Evolutionary conservation across 225 moss, liverwort and hornwort species (phyloP), one percentile per base, ranked within the genome.

Genomic region (Anthoceros angustus): DNA sequence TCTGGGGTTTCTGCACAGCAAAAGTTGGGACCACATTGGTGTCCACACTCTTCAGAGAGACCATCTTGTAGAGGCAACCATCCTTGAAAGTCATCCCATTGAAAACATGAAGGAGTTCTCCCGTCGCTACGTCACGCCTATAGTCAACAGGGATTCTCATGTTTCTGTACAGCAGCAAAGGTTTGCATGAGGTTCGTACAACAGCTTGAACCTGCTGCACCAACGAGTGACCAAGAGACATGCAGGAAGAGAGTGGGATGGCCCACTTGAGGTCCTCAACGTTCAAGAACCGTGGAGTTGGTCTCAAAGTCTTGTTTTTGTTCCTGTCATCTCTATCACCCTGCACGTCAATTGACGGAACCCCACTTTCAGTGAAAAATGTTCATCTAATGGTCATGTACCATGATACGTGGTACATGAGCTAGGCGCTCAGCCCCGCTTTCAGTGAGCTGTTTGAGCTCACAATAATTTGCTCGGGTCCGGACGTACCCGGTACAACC

Each of bases 71-170:
- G 16, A 90, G 69, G 71, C 90, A 95, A 38, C 94, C 94, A 73
- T 95, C 94, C 80, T 95, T 95, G 67, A 95, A 95, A 81, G 87
- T 86, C 86, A 90, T 83, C 42, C 86, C 79, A 67, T 90, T 90
- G 68, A 90, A 95, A 69, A 83, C 80, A 64, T 95, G 90, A 75
- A 95, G 90, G 61, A 90, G 84, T 65, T 95, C 94, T 41, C 94
- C 90, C 21, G 90, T 88, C 74, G 82, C 73, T 73, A 71, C 79
- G 71, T 95, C 94, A 48, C 94, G 87, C 71, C 90, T 95, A 32
- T 86, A 79, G 72, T 95, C 94, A 50, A 95, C 83, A 64, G 94
- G 86, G 74, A 95, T 95, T 71, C 86, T 90, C 72, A 88, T 66
- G 66, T 95, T 90, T 72, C 94, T 94, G 86, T 70, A 69, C 5